Percentiles rank a stretch among this genome's conserved stretches.
These are phyloP conservation scores for Testicularia cyperi DNA, from an alignment of 1,284 basidiomycete genomes.

Conservation along the genomic window DNA sequence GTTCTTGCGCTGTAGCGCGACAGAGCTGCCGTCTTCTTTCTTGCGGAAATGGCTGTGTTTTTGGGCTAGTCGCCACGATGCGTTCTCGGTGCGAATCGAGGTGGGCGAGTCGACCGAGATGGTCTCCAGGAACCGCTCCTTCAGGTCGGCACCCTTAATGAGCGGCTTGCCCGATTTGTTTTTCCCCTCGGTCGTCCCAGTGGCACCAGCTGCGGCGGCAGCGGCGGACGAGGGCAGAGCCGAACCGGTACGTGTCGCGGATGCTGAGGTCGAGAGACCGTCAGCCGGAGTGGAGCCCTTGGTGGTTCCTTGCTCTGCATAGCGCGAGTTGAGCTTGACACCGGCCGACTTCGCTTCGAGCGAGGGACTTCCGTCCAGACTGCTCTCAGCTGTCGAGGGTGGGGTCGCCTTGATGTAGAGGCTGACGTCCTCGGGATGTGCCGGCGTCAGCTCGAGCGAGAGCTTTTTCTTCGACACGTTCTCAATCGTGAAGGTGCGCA, in stretches of 20 bases:
- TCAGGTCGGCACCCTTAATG: slow-evolving; percentile 50
- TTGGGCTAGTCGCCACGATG: slow-evolving; percentile 50
- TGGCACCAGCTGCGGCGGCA: neutral
- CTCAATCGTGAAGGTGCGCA: slow-evolving; percentile 63
- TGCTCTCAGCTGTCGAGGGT: neutral
- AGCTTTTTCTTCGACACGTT: slow-evolving; percentile 62
- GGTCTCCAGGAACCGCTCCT: slow-evolving; percentile 65
- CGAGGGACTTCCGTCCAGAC: slow-evolving; percentile 10
- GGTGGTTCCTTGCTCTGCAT: slow-evolving; percentile 9
- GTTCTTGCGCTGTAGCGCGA: slow-evolving; percentile 18
- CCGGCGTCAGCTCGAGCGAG: slow-evolving; percentile 62
- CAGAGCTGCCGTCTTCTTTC: slow-evolving; percentile 22
- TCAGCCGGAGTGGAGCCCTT: too few species aligned
- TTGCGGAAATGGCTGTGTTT: slow-evolving; percentile 46
- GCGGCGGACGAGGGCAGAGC: too few species aligned
- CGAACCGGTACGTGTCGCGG: too few species aligned
- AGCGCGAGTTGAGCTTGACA: slow-evolving; percentile 11
- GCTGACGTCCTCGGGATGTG: slow-evolving; percentile 64
- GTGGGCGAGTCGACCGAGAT: slow-evolving; percentile 59
- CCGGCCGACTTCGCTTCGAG: slow-evolving; percentile 12
- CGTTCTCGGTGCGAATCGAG: slow-evolving; percentile 48
- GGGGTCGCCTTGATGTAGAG: slow-evolving; percentile 60
- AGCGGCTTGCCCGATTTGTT: slow-evolving; percentile 16
- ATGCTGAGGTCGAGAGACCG: too few species aligned
- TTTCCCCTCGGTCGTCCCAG: slow-evolving; percentile 3